Evolutionary conservation across 108 stramenopile species (phyloP), one percentile per base, ranked within the genome.

Genomic region (Nitzschia sp.): DNA sequence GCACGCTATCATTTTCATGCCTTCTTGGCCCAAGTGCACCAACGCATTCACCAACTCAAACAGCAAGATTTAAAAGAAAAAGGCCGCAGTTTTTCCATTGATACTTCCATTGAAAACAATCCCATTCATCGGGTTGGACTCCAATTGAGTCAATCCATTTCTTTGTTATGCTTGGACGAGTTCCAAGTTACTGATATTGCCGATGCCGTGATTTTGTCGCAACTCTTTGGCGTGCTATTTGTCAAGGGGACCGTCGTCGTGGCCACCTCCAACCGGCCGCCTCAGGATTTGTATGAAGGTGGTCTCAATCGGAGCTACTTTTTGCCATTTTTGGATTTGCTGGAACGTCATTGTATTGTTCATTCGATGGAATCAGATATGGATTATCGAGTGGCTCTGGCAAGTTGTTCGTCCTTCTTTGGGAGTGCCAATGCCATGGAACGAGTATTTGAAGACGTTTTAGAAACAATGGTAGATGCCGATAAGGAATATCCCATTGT

Each of bases 141-240:
- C 26, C 66, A 85, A 66, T 33, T 93, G 36, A 66, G 87, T 17
- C 25, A 59, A 23, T 85, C 92, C 66, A 66, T 87, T 29, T 75
- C 84, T 0, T 47, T 99, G 54, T 71, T 99, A 5, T 99, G 98
- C 80, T 94, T 99, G 71, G 99, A 99, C 82, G 99, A 99, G 79
- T 98, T 99, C 65, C 96, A 98, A 85, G 98, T 99, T 24, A 98
- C 97, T 3, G 99, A 99, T 71, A 80, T 98, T 54, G 97, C 95
- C n/a, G 96, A 98, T 82, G 97, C 97, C 30, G 68, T 96, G 67
- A 91, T 98, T 58, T 64, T 98, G 42, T 68, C 75, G 19, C 84
- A 90, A 70, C 70, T 96, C 6, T 95, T 98, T 70, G 60, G 67
- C 24, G 77, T 80, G 1, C 54, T 98, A 17, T 91, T 88, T 70